These are phyloP conservation scores for Xerocomellus dryophilus DNA, from an alignment of 768 basidiomycete species.

Conservation along the genomic window DNA sequence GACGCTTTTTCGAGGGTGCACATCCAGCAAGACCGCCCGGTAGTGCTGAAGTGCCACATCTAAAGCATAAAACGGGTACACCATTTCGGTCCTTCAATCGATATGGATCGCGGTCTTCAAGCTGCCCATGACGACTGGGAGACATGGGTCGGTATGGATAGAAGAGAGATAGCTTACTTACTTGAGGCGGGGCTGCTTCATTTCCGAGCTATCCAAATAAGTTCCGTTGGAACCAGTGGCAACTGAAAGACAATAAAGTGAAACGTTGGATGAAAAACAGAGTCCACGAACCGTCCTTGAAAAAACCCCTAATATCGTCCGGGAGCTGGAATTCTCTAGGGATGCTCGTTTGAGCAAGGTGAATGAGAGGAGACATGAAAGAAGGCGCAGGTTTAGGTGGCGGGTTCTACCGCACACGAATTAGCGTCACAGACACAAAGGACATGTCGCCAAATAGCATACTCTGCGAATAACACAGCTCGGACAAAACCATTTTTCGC, in stretches of 20 bases:
- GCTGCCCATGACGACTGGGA: conserved; percentile 74
- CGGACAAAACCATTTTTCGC: conserved; percentile 77
- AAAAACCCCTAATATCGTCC: conserved; percentile 75
- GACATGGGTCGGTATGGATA: conserved; percentile 1
- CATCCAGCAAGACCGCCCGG: conserved; percentile 51
- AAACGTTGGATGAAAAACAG: conserved; percentile 9
- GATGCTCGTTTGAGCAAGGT: conserved; percentile 61
- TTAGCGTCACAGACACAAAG: conserved; percentile 12
- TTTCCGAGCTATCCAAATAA: conserved; percentile 77
- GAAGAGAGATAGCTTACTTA: conserved; percentile 39
- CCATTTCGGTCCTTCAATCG: conserved; percentile 84
- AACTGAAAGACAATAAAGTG: conserved; percentile 47
- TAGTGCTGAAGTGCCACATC: conserved; percentile 79
- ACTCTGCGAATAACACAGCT: conserved; percentile 68
- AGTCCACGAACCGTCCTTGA: conserved; percentile 73
- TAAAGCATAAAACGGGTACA: conserved; percentile 83
- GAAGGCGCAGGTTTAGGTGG: conserved; percentile 60
- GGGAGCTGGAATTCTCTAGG: conserved; percentile 86
- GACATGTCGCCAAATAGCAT: conserved; percentile 19
- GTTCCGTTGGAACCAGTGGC: conserved; percentile 73
- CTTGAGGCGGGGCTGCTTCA: conserved; percentile 81
- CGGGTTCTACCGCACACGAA: conserved; percentile 49
- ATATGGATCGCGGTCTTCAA: conserved; percentile 89
- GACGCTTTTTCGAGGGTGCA: conserved; percentile 52
- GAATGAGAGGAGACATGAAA: conserved; percentile 70